Evolutionary conservation across 2,329 filamentous ascomycete genomes (phyloP), one percentile per base, ranked within the genome.

Genomic region (Huntiella savannae): DNA sequence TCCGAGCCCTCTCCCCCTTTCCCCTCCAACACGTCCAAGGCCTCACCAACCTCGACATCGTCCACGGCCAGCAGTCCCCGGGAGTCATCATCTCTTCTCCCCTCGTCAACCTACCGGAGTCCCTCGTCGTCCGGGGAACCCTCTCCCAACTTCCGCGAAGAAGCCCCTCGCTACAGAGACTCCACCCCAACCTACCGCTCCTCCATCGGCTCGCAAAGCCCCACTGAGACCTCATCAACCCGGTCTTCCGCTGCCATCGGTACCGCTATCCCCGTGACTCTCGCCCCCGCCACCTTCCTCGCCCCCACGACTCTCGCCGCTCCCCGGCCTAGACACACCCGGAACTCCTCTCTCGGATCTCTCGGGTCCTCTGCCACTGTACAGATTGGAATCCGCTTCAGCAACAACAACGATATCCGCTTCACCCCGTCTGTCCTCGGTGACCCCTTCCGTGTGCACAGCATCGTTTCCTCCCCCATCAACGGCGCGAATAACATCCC

Each of bases 311-410:
- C 44, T 15, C 42, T 40, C n/a, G 40, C 40, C 6, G 44, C 44
- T 4, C 48, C 48, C n/a, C 40, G 40, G 36, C 43, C 40, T n/a
- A 63, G 66, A n/a, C 71, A 71, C 54, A 62, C 64, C 13, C 68
- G 77, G 39, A 66, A 74, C 49, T 76, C 75, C 4, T 50, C 48
- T 3, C 17, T 50, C 8, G 48, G 48, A 6, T 83, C 78, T 1
- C 64, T 75, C 37, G 66, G 65, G 12, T 82, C 78, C 39, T 73
- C 73, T 7, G 77, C 77, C 17, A 82, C 77, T 0, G 77, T 83
- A 8, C 77, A 82, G 55, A 82, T 83, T 44, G 79, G 78, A 1
- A 64, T 83, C 12, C 71, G 79, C 8, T 65, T 83, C 47, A 82
- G 78, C 19, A 74, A 68, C 46, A 66, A 71, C 32, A 62, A 68